Conservation (phyloP, 2,329 filamentous ascomycete genomes). For the Paracoccidioides lutzii region DNA sequence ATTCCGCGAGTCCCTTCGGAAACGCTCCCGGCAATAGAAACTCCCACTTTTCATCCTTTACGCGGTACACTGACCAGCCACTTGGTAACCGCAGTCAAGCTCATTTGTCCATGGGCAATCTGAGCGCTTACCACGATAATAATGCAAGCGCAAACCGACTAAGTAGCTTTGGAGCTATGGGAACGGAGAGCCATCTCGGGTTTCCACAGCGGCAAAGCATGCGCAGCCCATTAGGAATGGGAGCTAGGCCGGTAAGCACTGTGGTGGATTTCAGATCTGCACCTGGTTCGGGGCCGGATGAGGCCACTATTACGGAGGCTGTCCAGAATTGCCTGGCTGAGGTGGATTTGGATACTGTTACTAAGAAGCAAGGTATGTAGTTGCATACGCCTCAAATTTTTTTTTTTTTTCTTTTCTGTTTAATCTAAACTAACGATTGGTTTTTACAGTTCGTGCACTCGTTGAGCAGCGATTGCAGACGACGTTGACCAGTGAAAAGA, state of each 20-base stretch:
- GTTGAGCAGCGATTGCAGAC: constrained; percentile 90
- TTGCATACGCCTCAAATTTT: background rate
- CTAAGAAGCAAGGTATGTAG: constrained; percentile 73
- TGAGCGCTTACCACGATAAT: constrained; percentile 35
- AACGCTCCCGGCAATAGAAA: constrained; percentile 40
- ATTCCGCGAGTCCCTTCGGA: constrained; percentile 60
- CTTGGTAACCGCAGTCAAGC: constrained; percentile 32
- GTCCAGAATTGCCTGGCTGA: constrained; percentile 73
- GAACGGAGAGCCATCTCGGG: constrained; percentile 33
- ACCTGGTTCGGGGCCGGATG: constrained; percentile 53
- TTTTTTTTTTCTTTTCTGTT: background rate
- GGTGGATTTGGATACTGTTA: constrained; percentile 91
- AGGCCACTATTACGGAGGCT: constrained; percentile 67
- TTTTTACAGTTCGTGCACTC: constrained; percentile 53
- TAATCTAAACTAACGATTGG: background rate
- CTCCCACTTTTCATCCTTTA: constrained; percentile 59
- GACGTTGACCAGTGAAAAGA: constrained; percentile 72
- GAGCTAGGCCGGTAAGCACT: constrained; percentile 41
- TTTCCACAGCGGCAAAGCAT: constrained; percentile 22
- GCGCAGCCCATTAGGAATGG: constrained; percentile 35
- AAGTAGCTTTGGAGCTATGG: constrained; percentile 32
- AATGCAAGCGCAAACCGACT: constrained; percentile 32
- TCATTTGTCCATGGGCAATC: constrained; percentile 48
- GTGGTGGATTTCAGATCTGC: constrained; percentile 46
- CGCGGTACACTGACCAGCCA: constrained; percentile 51